Evolutionary conservation across 2,329 filamentous ascomycete species (phyloP), one percentile per base, ranked within the genome.

Genomic region (Cyphellophora attinorum): DNA sequence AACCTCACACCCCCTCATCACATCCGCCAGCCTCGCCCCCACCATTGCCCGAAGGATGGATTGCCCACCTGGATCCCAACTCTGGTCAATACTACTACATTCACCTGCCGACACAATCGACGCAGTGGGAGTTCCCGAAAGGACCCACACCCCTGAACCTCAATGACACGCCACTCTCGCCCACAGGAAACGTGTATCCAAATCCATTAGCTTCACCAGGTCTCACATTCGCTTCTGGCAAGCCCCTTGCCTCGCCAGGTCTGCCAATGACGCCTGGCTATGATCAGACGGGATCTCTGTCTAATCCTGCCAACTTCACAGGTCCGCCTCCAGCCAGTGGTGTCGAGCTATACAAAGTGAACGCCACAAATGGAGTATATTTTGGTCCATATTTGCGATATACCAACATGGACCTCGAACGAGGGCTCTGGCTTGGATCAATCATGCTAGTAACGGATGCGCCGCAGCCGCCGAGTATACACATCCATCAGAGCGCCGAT

Each of bases 31-130:
- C 81, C 16, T 93, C 86, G 11, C 91, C 91, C 19, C 91, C 91
- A 14, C 91, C 89, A 2, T 70, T 98, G 11, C 91, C 91, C 5
- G 91, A 98, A 62, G 91, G 91, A 19, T 98, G 91, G 91, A 96
- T 98, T 52, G 85, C 91, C 13, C 91, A 96, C 57, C 70, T 96
- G 4, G 91, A 98, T 55, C 83, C 85, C 47, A 94, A 83, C 54
- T 96, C 89, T 2, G 91, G 91, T 2, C 89, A 96, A 54, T 98
- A 96, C 60, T 98, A 98, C 59, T 98, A 98, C 53, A 98, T 98
- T 40, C 91, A 98, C 57, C 70, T 98, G 18, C 83, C 88, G 2
- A 88, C 85, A 1, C 91, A 96, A 55, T 85, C 88, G 3, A 98
- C 91, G 1, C 91, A 98, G 55, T 98, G 91, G 91, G 91, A 98